A percentile compares a stretch with the other conserved stretches of the same genome.
Conservation (phyloP, 345 rosid genomes). For the Linum usitatissimum region DNA sequence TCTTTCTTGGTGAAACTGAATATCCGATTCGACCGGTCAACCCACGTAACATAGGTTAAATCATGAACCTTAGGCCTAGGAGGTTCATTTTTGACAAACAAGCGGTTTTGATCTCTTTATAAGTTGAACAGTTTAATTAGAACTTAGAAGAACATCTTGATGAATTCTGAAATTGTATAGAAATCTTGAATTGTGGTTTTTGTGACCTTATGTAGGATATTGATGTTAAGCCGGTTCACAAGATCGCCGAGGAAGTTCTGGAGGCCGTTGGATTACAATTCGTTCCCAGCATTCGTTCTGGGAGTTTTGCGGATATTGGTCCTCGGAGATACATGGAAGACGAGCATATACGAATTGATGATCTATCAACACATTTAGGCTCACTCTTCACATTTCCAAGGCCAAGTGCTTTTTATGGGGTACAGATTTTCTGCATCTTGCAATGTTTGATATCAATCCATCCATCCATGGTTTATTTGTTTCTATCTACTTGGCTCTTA, state of each 20-base stretch:
- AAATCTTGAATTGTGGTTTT: not conserved
- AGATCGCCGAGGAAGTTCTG: constrained; percentile 16
- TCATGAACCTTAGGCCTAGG: too few species aligned
- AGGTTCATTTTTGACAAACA: too few species aligned
- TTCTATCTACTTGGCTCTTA: not conserved
- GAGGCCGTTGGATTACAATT: constrained; percentile 30
- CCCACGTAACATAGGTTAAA: too few species aligned
- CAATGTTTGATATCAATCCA: not conserved
- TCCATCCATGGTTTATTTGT: too few species aligned
- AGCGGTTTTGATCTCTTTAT: too few species aligned
- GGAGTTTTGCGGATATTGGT: constrained; percentile 52
- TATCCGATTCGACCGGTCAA: too few species aligned
- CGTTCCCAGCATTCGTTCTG: constrained; percentile 50
- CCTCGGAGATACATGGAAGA: constrained; percentile 58
- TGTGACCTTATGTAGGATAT: constrained; percentile 29
- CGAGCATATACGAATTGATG: constrained; percentile 50
- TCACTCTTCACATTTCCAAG: constrained; percentile 36
- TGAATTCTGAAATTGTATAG: not conserved
- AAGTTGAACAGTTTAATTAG: constrained; percentile 1
- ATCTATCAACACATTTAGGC: constrained; percentile 37
- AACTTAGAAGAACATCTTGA: not conserved
- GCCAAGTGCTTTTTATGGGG: constrained; percentile 65
- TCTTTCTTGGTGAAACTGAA: not conserved
- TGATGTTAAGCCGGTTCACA: constrained; percentile 24
- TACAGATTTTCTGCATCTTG: constrained; percentile 13